phyloP scores from a whole-genome alignment of 2,329 filamentous ascomycete species.

The Fusarium cicatricum region DNA sequence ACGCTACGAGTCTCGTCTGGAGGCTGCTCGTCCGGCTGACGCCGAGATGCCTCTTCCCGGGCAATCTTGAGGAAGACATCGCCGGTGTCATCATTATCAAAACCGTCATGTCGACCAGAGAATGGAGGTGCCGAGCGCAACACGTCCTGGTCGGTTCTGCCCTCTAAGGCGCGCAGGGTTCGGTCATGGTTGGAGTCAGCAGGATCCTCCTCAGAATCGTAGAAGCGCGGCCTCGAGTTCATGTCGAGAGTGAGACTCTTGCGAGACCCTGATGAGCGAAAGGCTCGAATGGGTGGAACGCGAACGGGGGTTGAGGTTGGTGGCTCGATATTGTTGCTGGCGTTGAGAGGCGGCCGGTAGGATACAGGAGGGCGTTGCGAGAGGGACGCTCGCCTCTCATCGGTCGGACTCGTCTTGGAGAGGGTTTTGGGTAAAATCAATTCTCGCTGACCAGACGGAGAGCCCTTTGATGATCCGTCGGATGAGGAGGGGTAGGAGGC shows the following conservation, averaged over 20 bases:
- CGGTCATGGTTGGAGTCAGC: slow-evolving; percentile 58
- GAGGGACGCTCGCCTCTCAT: slow-evolving; percentile 57
- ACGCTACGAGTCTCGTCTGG: slow-evolving; percentile 49
- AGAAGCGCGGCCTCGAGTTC: slow-evolving; percentile 55
- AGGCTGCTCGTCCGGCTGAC: slow-evolving; percentile 47
- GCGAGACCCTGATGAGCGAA: slow-evolving; percentile 65
- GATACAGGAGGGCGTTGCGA: slow-evolving; percentile 58
- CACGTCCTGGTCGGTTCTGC: slow-evolving; percentile 41
- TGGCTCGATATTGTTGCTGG: slow-evolving; percentile 42
- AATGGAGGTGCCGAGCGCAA: slow-evolving; percentile 53
- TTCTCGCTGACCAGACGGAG: slow-evolving; percentile 55
- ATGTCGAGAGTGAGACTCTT: slow-evolving; percentile 63
- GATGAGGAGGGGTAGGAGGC: slow-evolving; percentile 28
- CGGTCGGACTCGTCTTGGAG: slow-evolving; percentile 49
- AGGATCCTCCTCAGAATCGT: slow-evolving; percentile 54
- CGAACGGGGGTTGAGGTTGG: slow-evolving; percentile 48
- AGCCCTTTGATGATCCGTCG: slow-evolving; percentile 34
- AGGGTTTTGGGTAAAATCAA: slow-evolving; percentile 56
- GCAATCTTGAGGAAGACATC: slow-evolving; percentile 69
- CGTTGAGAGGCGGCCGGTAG: slow-evolving; percentile 53
- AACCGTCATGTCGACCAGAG: slow-evolving; percentile 47
- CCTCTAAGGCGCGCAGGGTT: slow-evolving; percentile 61
- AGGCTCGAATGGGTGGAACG: slow-evolving; percentile 63
- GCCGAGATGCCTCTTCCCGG: slow-evolving; percentile 58
- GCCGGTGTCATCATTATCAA: slow-evolving; percentile 61